Percentiles rank a stretch among this genome's conserved stretches.
Conservation (phyloP, 768 basidiomycete genomes). For the Mycena vitilis region DNA sequence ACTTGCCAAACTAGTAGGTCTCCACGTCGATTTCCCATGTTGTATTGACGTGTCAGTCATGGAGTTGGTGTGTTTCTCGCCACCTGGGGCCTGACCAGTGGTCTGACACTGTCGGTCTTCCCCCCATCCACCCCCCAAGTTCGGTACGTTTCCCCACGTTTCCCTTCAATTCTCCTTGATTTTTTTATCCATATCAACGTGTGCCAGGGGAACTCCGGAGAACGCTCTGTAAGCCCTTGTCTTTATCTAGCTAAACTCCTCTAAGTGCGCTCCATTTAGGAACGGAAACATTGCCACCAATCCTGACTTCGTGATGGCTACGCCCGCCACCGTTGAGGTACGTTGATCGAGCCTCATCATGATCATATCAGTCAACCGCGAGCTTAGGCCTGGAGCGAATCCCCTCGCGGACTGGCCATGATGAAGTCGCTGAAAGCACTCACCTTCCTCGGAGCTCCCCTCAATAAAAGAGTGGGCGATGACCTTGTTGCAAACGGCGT, state of each 20-base stretch:
- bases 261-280: neutral
- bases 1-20: conserved; percentile 18
- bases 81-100: conserved; percentile 9
- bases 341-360: no score
- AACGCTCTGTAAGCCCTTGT: conserved; percentile 9
- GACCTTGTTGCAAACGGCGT: neutral
- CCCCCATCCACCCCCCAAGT: conserved; percentile 9
- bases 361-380: neutral
- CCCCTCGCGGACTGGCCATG: neutral
- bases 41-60: conserved; percentile 4
- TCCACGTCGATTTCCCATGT: no score
- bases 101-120: neutral
- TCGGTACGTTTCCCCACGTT: neutral
- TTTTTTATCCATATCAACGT: no score
- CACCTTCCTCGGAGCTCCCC: neutral
- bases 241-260: neutral
- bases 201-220: neutral
- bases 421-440: conserved; percentile 10
- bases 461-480: conserved; percentile 11
- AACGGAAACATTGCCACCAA: conserved; percentile 16
- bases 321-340: conserved; percentile 16
- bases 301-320: conserved; percentile 10
- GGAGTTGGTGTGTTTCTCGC: conserved; percentile 5
- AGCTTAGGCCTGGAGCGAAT: conserved; percentile 19
- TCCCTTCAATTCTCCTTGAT: no score